Conservation (phyloP, 495 filamentous ascomycete genomes). For the Margaritispora aquatica region DNA sequence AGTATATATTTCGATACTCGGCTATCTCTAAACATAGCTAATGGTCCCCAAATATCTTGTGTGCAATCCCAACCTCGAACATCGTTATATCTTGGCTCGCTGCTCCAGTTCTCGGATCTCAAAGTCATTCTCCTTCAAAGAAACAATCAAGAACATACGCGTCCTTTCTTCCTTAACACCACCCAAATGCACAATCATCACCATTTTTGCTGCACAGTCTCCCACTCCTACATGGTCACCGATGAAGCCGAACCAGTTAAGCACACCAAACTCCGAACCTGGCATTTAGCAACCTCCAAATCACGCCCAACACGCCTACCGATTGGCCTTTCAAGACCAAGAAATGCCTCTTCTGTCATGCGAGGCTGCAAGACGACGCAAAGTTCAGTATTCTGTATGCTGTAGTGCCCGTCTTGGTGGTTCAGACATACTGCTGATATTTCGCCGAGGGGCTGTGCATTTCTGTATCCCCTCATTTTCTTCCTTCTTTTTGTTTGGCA, state of each 20-base stretch:
- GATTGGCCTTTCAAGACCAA: neutral
- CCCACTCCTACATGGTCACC: neutral
- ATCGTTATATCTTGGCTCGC: neutral
- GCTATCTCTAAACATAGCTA: neutral
- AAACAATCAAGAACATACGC: neutral
- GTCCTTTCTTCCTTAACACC: neutral
- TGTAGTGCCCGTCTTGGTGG: neutral
- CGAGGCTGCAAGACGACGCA: neutral
- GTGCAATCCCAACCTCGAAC: no score
- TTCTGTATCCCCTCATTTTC: neutral
- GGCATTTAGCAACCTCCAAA: neutral
- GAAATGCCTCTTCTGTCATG: neutral
- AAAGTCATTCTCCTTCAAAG: neutral
- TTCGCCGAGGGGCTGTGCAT: neutral
- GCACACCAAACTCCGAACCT: neutral
- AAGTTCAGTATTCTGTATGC: neutral
- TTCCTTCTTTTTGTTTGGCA: neutral
- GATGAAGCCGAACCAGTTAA: neutral
- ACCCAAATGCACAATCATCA: neutral
- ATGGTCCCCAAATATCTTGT: no score
- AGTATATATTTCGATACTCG: neutral
- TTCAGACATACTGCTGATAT: neutral
- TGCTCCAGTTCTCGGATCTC: neutral
- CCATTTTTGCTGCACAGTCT: neutral
- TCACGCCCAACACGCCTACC: neutral